Evolutionary conservation across 164 flowering plant genomes (phyloP).

Genomic region (Tetrastigma voinierianum): DNA sequence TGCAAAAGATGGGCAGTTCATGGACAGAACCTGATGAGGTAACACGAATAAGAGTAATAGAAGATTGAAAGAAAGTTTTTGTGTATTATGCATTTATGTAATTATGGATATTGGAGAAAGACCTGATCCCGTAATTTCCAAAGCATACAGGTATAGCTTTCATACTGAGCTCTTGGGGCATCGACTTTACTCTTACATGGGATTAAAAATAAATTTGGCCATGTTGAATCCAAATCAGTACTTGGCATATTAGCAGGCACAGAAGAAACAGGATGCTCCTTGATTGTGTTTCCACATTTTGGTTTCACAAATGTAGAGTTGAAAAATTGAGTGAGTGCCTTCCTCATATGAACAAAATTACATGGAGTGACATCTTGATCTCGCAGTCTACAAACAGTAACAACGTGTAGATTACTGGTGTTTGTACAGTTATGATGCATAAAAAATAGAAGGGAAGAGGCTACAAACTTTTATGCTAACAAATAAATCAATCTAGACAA

Average conservation of each 20-base stretch:
- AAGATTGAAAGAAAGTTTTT: background rate
- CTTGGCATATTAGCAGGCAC: constrained; percentile 8
- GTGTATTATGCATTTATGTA: background rate
- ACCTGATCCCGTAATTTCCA: constrained; percentile 80
- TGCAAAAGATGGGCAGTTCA: constrained; percentile 58
- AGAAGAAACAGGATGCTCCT: constrained; percentile 18
- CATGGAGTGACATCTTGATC: constrained; percentile 46
- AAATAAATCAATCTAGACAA: background rate
- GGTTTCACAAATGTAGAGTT: constrained; percentile 46
- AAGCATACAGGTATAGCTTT: constrained; percentile 46
- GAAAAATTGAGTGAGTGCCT: constrained; percentile 58
- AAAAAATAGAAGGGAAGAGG: background rate
- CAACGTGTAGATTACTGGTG: constrained; percentile 2
- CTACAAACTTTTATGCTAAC: background rate
- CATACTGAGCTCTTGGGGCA: constrained; percentile 35
- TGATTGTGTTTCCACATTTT: constrained; percentile 19
- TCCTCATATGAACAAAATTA: constrained; percentile 34
- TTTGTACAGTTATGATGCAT: background rate
- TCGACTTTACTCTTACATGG: constrained; percentile 60
- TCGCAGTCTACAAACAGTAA: constrained; percentile 42
- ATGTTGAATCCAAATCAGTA: constrained; percentile 20
- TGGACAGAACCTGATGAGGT: constrained; percentile 61
- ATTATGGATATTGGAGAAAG: constrained; percentile 6
- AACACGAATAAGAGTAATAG: background rate
- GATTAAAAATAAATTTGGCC: constrained; percentile 41